Conservation (phyloP, 2,329 filamentous ascomycete genomes). For the Fusarium cyanostomum region DNA sequence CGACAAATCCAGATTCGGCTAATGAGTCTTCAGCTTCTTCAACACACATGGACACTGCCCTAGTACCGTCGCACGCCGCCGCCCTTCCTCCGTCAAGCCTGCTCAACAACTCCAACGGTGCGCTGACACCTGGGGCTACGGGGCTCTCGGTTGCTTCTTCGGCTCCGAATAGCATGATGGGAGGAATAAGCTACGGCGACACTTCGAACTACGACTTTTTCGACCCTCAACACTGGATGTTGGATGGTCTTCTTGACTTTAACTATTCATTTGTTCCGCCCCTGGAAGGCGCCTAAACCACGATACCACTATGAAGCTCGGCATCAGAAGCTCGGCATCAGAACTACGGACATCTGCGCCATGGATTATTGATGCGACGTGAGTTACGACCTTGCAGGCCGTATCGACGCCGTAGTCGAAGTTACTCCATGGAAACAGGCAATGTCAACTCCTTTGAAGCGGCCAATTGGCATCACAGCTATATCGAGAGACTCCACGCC, state of each 20-base stretch:
- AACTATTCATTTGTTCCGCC: conserved; percentile 71
- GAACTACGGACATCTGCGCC: background rate
- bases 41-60: conserved; percentile 69
- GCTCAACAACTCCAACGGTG: conserved; percentile 58
- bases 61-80: conserved; percentile 54
- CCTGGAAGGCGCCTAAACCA: conserved; percentile 60
- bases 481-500: background rate
- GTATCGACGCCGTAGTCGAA: conserved; percentile 2
- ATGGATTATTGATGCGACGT: conserved; percentile 6
- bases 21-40: conserved; percentile 77
- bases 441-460: background rate
- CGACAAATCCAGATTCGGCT: conserved; percentile 83
- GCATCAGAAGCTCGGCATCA: conserved; percentile 4
- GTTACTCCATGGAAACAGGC: background rate
- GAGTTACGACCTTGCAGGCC: conserved; percentile 10
- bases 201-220: conserved; percentile 86
- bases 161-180: conserved; percentile 58
- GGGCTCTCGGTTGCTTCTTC: conserved; percentile 53
- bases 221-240: conserved; percentile 91
- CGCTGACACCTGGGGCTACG: conserved; percentile 61
- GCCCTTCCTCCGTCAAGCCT: conserved; percentile 55
- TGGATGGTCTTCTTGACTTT: conserved; percentile 85
- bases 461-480: background rate
- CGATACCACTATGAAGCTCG: background rate
- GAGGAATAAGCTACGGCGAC: conserved; percentile 67